Evolutionary conservation across 2,329 filamentous ascomycete species (phyloP), one percentile per base, ranked within the genome.

Genomic region (Ceratocystis smalleyi): DNA sequence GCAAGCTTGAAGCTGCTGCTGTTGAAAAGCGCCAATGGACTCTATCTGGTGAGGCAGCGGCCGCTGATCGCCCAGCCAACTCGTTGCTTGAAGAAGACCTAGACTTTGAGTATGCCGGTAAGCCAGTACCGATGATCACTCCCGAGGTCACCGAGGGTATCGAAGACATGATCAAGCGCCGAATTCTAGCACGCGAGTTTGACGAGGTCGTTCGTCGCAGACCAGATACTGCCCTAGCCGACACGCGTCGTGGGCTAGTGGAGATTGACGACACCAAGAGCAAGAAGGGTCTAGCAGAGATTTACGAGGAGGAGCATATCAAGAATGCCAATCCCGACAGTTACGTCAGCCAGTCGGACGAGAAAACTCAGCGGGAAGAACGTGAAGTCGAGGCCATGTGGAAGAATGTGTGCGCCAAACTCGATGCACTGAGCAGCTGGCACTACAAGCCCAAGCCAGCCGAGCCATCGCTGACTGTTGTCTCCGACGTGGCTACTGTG

Each of bases 51-150:
- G 94, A 99, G 78, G 91, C 91, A 3, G 81, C 84, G 60, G 92
- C 89, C 1, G 79, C 80, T 0, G 89, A 94, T 69, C 83, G 94
- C 43, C 94, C 94, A 0, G 73, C 90, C 63, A 97, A 99, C 77
- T 96, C 92, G 0, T 81, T 99, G 1, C 83, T 99, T 0, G 91
- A 97, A 72, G 85, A 97, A 75, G 91, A 97, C 70, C 81, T 99
- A 30, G 92, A 97, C 69, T 99, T 97, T 72, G 94, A 99, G 75
- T 85, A 95, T 70, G 84, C 89, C 24, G 94, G 94, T 71, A 99
- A 97, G 74, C 92, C 94, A 0, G 87, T 97, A 0, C 90, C 92
- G 1, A 88, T 97, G 67, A 91, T 96, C 72, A 97, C 94, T 0
- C 86, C 89, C 51, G 91, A 96, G 73, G 81, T 95, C 49, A 95